Base-by-base conservation (phyloP, 108 stramenopile genomes). In the Bacterosira constricta region DNA sequence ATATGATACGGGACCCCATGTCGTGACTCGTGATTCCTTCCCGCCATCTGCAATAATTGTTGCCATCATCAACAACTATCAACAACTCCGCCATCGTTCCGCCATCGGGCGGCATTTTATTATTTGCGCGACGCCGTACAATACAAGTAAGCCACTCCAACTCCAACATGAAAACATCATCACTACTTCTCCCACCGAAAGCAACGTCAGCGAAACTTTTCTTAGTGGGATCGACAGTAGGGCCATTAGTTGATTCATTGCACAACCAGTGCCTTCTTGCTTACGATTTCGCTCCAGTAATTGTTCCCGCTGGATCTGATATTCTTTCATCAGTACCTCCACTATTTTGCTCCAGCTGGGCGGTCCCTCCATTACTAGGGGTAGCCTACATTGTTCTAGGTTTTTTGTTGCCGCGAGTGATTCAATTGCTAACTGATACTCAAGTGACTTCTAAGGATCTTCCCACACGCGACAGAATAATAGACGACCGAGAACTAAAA, bases 221-320 rank as follows among this genome's bases (percentile, higher is more conserved):
- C 51, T 37, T 73, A 4, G 79, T 77, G 2, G 92, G 92, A 6
- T 71, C 76, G 17, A 85, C 85, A 0, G 59, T 90, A 17, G 92
- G 89, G 10, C 89, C 92, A 13, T 34, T 93, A 0, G 92, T 93
- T 1, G 92, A 93, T 63, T 87, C 87, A 6, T 58, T 93, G 10
- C 92, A 93, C 79, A 93, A 93, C 65, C 89, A 93, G 80, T 89
- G 89, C 56, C 85, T 93, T 9, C 75, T 93, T 2, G 44, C 71
- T 3, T 93, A 93, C 46, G 78, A 89, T 38, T 38, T 83, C 10
- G 73, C 80, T 17, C 88, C 89, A 21, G 81, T 93, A 20, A 5
- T 90, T 1, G 2, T 67, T 44, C 64, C 52, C 38, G 66, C 82
- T 11, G 11, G 46, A 54, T 34, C 41, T 9, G 0, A 25, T 11